Evolutionary conservation across 2,329 filamentous ascomycete genomes (phyloP), one percentile per base, ranked within the genome.

Genomic region (Pseudocercospora macadamiae): DNA sequence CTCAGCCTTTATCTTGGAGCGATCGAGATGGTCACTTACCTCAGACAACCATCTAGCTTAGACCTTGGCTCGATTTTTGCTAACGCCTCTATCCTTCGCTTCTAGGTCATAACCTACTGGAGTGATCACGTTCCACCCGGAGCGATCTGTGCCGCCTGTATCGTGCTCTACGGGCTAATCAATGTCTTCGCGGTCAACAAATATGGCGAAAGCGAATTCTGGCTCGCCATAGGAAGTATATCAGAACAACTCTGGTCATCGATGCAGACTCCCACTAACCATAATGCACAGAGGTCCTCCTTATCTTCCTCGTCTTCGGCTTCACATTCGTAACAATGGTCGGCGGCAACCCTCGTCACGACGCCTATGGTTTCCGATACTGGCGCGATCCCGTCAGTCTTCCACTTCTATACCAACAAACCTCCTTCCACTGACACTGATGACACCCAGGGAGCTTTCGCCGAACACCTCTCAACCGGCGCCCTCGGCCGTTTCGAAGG

Each of bases 401-500:
- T 16, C 1, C 4, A 7, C n/a, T 37, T 5, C 34, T 6, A 37
- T 18, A 7, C n/a, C n/a, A n/a, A n/a, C n/a, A n/a, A n/a, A n/a
- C n/a, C n/a, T n/a, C n/a, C n/a, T n/a, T 37, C 9, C 14, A 55
- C 55, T 51, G 51, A 57, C 21, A 54, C 26, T 23, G 56, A 61
- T 37, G 37, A 57, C n/a, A 25, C 48, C 12, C 2, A 37, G 34
- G 34, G 34, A 2, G 34, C 34, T 7, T 37, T 37, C 4, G 34
- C 34, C 6, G 34, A 37, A 18, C 34, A 37, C n/a, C 34, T 37
- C 19, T 37, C 34, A 7, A 37, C 56, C 49, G 58, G 58, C n/a
- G 44, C 37, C 1, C 58, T 65, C 2, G 75, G 75, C 12, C 71
- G 70, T 34, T 77, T 77, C 54, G 69, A 72, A 53, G 75, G 74